These are phyloP conservation scores for Gracilaria vermiculophylla DNA, from an alignment of 23 red algal species.

Conservation along the genomic window DNA sequence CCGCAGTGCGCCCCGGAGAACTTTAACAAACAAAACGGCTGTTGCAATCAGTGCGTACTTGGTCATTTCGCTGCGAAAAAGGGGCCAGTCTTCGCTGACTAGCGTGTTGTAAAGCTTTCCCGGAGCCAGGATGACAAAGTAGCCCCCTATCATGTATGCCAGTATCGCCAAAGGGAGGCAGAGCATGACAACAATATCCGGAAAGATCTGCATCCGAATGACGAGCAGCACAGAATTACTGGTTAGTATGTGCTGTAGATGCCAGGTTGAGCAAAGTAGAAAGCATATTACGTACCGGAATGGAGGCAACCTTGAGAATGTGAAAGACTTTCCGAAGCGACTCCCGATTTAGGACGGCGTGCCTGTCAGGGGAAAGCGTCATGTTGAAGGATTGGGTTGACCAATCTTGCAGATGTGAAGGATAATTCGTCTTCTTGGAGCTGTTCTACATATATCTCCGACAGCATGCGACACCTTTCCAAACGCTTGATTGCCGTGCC, in stretches of 20 bases:
- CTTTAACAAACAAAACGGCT: conserved; percentile 31
- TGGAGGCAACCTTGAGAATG: background rate
- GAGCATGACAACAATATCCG: conserved; percentile 31
- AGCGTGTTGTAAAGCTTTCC: conserved; percentile 71
- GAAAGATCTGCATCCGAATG: background rate
- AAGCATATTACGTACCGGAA: background rate
- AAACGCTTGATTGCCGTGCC: too few species aligned
- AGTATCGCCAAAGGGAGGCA: conserved; percentile 46
- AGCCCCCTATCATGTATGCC: conserved; percentile 51
- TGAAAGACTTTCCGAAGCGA: background rate
- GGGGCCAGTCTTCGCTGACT: conserved; percentile 59
- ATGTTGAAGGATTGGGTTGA: background rate
- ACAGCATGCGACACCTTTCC: too few species aligned
- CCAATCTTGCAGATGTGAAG: background rate
- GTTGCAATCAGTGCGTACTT: conserved; percentile 29
- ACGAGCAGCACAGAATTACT: background rate
- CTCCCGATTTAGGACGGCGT: background rate
- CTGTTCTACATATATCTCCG: too few species aligned
- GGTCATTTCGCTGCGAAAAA: conserved; percentile 27
- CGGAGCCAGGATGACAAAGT: conserved; percentile 63
- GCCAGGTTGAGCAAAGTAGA: too few species aligned
- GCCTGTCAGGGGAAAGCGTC: background rate
- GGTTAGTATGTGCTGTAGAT: background rate
- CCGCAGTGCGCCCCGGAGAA: conserved; percentile 41
- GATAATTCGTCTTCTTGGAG: background rate